Percentiles rank a stretch among this genome's conserved stretches.
Conservation (phyloP, 768 basidiomycete species). For the Daedaleopsis nitida region DNA sequence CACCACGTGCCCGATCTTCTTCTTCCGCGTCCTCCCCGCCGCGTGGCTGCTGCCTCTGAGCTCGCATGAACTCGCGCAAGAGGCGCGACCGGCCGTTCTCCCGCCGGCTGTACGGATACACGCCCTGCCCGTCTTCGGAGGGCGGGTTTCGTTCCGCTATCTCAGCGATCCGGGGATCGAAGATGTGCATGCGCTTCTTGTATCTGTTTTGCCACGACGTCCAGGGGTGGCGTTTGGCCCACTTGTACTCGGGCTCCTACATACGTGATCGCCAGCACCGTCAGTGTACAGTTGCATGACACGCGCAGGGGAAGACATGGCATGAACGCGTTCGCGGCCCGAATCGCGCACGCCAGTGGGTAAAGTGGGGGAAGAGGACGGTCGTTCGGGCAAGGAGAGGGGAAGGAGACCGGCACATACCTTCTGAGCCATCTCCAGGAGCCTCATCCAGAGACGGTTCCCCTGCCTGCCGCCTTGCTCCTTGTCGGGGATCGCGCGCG, state of each 20-base stretch:
- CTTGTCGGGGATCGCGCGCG: not conserved
- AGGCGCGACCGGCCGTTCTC: not conserved
- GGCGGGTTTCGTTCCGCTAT: slow-evolving; percentile 18
- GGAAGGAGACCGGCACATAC: not conserved
- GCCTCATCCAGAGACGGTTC: slow-evolving; percentile 3
- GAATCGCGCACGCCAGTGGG: too few species aligned
- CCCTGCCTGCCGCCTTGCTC: slow-evolving; percentile 13
- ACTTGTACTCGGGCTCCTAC: slow-evolving; percentile 49
- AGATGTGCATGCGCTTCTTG: slow-evolving; percentile 66
- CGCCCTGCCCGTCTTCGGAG: slow-evolving; percentile 18
- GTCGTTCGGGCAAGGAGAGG: too few species aligned
- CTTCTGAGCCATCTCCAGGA: slow-evolving; percentile 2
- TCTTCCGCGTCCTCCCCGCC: not conserved
- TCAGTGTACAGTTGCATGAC: not conserved
- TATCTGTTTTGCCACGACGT: slow-evolving; percentile 85
- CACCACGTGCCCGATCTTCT: not conserved
- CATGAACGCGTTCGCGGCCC: too few species aligned
- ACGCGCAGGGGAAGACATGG: too few species aligned
- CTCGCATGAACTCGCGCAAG: not conserved
- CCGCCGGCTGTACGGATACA: slow-evolving; percentile 7
- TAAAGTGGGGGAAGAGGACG: too few species aligned
- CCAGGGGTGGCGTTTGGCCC: slow-evolving; percentile 81
- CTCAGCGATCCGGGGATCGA: slow-evolving; percentile 43
- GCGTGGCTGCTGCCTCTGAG: not conserved
- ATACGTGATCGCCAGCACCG: not conserved